Evolutionary conservation across 306 rosid species (phyloP), one percentile per base, ranked within the genome.

Genomic region (Prunus kanzakura): DNA sequence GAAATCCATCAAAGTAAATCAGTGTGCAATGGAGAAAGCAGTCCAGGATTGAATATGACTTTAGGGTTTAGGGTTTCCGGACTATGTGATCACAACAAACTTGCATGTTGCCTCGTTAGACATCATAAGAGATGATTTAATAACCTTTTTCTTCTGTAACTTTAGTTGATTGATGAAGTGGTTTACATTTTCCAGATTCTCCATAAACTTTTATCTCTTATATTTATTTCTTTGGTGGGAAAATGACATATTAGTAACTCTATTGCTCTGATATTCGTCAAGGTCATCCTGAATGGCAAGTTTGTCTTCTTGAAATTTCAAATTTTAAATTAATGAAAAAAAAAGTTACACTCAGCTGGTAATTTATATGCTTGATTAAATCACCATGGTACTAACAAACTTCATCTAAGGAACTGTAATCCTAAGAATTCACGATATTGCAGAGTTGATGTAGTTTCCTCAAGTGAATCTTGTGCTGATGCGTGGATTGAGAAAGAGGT

Each of bases 401-500:
- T 80, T 68, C n/a, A 56, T 79, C 69, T 20, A 73, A 76, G 67
- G 41, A 27, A 46, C 51, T 68, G 64, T 64, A 43, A 74, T 75
- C 43, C 67, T 22, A 47, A 50, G 66, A 30, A 30, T 61, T 69
- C 71, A n/a, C 14, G 78, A 80, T 84, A 73, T 86, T 86, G 87
- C 97, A 93, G 98, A 57, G 79, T 94, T 41, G 97, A 94, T 64
- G 38, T 94, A 50, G 79, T 94, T 82, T 94, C 78, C 91, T 82
- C 96, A 20, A 83, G 79, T 60, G 91, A 91, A 69, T 22, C 96
- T 49, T 88, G 94, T 85, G 98, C 97, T 71, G 98, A 91, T 91
- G 84, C 93, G 11, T 94, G 98, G 98, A 94, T 91, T 80, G 97
- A 90, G 78, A 91, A 75, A 80, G 98, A 94, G 97, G 98, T 94